phyloP scores from a whole-genome alignment of 78 protist genomes.

The Creolimax fragrantissima region DNA sequence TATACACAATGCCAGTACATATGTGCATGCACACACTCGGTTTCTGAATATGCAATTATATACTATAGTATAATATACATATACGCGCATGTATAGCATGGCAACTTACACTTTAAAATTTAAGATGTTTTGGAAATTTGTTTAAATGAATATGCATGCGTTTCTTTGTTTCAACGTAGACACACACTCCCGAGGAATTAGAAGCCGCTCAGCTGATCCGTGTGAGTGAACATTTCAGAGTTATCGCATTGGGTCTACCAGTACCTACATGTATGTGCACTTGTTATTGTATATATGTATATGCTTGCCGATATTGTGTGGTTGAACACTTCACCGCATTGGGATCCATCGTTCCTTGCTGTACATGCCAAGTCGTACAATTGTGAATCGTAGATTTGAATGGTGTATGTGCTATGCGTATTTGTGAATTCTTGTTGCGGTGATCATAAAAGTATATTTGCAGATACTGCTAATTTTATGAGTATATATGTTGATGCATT shows the following conservation, averaged over 20 bases:
- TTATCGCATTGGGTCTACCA: constrained; percentile 70
- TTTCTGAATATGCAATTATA: not conserved
- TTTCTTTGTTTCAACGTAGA: too few species aligned
- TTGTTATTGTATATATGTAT: not conserved
- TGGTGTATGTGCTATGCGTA: too few species aligned
- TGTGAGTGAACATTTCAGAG: constrained; percentile 43
- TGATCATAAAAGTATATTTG: not conserved
- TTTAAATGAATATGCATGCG: too few species aligned
- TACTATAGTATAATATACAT: not conserved
- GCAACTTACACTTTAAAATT: too few species aligned
- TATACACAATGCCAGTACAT: not conserved
- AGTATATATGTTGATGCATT: not conserved
- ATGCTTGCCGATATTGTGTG: not conserved
- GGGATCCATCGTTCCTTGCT: too few species aligned
- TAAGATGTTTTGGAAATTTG: too few species aligned
- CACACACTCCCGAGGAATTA: constrained; percentile 22
- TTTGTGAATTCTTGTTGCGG: too few species aligned
- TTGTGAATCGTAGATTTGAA: too few species aligned
- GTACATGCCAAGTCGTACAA: too few species aligned
- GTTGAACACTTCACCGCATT: too few species aligned
- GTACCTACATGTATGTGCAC: constrained; percentile 11
- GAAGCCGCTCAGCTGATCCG: constrained; percentile 24
- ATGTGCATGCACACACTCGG: not conserved
- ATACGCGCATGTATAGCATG: not conserved
- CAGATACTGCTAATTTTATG: not conserved